Evolutionary conservation across 345 rosid genomes (phyloP).

Genomic region (Eucalyptus tenuipes): DNA sequence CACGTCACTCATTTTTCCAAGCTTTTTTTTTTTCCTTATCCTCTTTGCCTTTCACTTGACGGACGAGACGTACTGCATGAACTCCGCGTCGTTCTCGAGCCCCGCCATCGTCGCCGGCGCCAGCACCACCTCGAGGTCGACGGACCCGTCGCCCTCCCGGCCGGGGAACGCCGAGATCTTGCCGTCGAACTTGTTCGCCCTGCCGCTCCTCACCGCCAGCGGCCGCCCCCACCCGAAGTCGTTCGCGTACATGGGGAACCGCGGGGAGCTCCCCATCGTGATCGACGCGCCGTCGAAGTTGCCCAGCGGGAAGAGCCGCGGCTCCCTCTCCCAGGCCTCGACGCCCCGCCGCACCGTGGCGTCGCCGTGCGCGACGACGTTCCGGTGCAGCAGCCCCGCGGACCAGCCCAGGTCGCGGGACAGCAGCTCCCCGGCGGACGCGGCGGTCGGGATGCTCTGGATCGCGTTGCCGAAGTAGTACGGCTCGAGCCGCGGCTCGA

Average conservation of each 20-base stretch:
- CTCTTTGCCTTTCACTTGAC: neutral
- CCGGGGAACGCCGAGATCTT: constrained; percentile 92
- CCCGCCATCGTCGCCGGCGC: constrained; percentile 62
- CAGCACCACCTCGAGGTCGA: constrained; percentile 86
- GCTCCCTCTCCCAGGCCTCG: constrained; percentile 63
- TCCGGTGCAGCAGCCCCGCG: constrained; percentile 52
- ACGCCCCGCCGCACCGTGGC: constrained; percentile 57
- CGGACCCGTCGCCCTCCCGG: constrained; percentile 65
- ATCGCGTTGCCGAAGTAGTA: constrained; percentile 92
- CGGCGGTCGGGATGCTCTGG: constrained; percentile 81
- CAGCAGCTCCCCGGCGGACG: constrained; percentile 42
- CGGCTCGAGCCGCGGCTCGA: constrained; percentile 56
- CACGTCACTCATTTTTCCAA: neutral
- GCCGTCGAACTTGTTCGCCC: constrained; percentile 92
- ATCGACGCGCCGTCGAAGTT: constrained; percentile 92
- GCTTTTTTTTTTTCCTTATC: neutral
- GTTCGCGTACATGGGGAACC: constrained; percentile 92
- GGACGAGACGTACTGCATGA: constrained; percentile 70
- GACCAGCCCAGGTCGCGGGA: constrained; percentile 49
- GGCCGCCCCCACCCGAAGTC: constrained; percentile 98
- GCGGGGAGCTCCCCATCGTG: constrained; percentile 96
- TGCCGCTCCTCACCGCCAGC: constrained; percentile 81
- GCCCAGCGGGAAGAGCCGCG: constrained; percentile 83
- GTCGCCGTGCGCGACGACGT: constrained; percentile 69
- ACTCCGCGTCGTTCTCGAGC: constrained; percentile 55